Conservation (phyloP, 495 filamentous ascomycete genomes). For the Margaritispora aquatica region DNA sequence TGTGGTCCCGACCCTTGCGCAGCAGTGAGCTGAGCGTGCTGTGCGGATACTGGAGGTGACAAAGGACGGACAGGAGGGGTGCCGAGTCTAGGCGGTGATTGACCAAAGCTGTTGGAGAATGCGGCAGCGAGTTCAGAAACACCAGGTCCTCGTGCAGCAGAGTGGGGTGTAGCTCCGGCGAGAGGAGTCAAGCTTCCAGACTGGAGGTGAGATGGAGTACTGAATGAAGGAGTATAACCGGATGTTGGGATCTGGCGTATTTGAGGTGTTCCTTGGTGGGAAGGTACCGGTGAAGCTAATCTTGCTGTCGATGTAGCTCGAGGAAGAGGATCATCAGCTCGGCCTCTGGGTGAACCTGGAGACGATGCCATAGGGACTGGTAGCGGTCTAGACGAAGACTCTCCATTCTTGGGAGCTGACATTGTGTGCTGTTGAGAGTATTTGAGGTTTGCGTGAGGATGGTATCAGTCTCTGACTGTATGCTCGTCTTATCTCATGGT, state of each 20-base stretch:
- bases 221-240: constrained; percentile 13
- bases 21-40: constrained; percentile 30
- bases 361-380: constrained; percentile 39
- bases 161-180: constrained; percentile 41
- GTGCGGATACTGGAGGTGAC: constrained; percentile 44
- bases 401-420: constrained; percentile 30
- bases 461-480: background rate
- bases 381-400: constrained; percentile 29
- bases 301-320: constrained; percentile 66
- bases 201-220: constrained; percentile 6
- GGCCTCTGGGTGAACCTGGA: constrained; percentile 38
- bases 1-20: constrained; percentile 37
- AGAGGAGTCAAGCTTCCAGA: constrained; percentile 40
- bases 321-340: constrained; percentile 37
- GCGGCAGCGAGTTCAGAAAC: constrained; percentile 73
- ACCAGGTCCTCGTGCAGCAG: constrained; percentile 56
- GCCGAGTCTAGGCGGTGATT: constrained; percentile 52
- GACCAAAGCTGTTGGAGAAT: constrained; percentile 56
- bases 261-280: constrained; percentile 39
- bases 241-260: constrained; percentile 39
- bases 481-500: constrained; percentile 16
- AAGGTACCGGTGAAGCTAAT: constrained; percentile 62
- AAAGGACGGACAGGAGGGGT: constrained; percentile 52
- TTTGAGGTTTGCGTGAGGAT: background rate
- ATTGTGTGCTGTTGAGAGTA: constrained; percentile 20